Evolutionary conservation across 2,329 filamentous ascomycete species (phyloP).

Genomic region (Elsinoe ampelina): DNA sequence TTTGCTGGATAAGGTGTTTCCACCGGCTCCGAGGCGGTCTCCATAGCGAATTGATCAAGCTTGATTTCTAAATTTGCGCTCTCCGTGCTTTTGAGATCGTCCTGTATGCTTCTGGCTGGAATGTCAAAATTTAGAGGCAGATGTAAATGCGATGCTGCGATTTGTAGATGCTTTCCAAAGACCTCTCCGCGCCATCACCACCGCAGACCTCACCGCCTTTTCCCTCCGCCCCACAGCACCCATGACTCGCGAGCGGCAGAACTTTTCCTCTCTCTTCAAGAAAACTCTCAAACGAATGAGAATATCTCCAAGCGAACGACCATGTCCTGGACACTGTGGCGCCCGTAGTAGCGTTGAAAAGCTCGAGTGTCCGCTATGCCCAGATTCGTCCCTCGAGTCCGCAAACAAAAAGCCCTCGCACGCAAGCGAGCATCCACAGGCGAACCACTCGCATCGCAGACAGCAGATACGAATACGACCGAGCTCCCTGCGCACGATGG

Average conservation of each 20-base stretch:
- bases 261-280: neutral
- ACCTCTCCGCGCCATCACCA: no score
- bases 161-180: no score
- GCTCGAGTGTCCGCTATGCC: conserved; percentile 25
- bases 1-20: conserved; percentile 47
- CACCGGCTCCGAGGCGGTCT: conserved; percentile 30
- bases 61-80: neutral
- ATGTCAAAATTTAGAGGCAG: neutral
- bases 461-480: conserved; percentile 46
- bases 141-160: neutral
- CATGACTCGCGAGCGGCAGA: conserved; percentile 8
- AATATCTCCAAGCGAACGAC: neutral
- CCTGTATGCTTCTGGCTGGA: neutral
- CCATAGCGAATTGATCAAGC: conserved; percentile 28
- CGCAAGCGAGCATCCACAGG: conserved; percentile 41
- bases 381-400: conserved; percentile 46
- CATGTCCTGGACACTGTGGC: no score
- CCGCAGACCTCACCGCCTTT: conserved; percentile 3
- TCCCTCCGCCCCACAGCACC: neutral
- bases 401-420: conserved; percentile 56
- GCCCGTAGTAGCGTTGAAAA: no score
- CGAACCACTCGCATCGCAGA: conserved; percentile 27
- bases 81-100: neutral
- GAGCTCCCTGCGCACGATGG: conserved; percentile 39
- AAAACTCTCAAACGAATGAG: neutral